Conservation (phyloP, 192 early-diverging fungal species). For the Gaertneriomyces semiglobifer region DNA sequence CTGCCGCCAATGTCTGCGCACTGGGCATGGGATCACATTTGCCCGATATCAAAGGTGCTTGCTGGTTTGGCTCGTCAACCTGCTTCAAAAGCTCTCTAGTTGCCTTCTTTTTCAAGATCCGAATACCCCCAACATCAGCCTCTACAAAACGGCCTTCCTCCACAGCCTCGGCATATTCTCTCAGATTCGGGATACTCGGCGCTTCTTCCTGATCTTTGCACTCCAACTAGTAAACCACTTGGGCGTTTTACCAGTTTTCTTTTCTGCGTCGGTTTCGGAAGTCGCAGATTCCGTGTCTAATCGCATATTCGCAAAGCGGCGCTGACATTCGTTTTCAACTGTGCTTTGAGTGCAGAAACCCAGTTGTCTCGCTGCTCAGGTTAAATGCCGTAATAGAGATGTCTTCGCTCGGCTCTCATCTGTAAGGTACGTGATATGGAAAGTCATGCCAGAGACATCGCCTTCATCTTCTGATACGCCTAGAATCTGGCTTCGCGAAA, state of each 20-base stretch:
- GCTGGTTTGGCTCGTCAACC: neutral
- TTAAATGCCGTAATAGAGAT: constrained; percentile 34
- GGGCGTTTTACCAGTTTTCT: neutral
- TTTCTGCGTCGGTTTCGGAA: neutral
- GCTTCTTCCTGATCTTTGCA: constrained; percentile 19
- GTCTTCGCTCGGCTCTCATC: constrained; percentile 24
- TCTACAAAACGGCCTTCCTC: neutral
- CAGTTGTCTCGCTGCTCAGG: constrained; percentile 24
- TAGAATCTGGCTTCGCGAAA: constrained; percentile 8
- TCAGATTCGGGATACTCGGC: constrained; percentile 28
- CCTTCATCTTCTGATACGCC: constrained; percentile 6
- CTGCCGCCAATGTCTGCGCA: neutral
- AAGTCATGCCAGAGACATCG: constrained; percentile 19
- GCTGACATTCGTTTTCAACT: constrained; percentile 11
- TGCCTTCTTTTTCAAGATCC: constrained; percentile 1
- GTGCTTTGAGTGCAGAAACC: constrained; percentile 7
- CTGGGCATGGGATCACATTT: neutral
- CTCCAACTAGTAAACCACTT: constrained; percentile 26
- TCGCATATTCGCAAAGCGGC: neutral
- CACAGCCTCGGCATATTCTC: constrained; percentile 10
- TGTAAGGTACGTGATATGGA: constrained; percentile 27
- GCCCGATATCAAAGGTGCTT: neutral
- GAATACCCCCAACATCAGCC: constrained; percentile 3
- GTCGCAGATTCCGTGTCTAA: neutral
- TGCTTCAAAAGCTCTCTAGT: neutral